Evolutionary conservation across 1,139 yeast genomes (phyloP), one percentile per base, ranked within the genome.

Genomic region (Lodderomyces elongisporus): DNA sequence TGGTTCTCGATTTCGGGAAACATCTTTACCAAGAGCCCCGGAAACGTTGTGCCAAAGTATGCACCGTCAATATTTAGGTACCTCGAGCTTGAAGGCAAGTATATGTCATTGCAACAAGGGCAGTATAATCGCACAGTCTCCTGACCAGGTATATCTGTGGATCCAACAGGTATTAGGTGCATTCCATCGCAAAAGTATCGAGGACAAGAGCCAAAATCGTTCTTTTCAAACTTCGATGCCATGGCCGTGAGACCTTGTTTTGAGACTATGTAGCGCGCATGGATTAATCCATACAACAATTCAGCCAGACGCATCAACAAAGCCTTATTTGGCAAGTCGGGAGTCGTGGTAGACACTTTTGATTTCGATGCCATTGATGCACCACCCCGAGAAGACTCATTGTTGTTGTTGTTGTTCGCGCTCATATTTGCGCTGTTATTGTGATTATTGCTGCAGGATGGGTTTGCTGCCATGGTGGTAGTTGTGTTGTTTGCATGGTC

Each of bases 211-310:
- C 99, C 98, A 56, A 91, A 91, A 47, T 84, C 88, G 52, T 82
- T 82, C 42, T 81, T 73, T 49, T 88, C 96, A 57, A 84, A 91
- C 54, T 91, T 91, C 43, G 85, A 85, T n/a, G 95, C 96, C 97
- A 91, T 89, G 25, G 85, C 78, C 39, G 89, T 85, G 39, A 91
- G 67, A 0, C 99, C 99, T 28, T 81, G 91, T 47, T 91, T 85
- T 5, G 96, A 82, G 28, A 88, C 69, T 41, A 93, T 85, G 58
- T 74, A 91, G 39, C 99, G 67, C 5, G 96, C 96, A 57, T 91
- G 99, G 35, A 93, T 89, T 42, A 91, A 67, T 1, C 98, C 98
- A 54, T 89, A 91, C 33, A 93, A 66, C 39, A 87, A 70, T 58
- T 88, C 96, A 1, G 98, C 97, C 9, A 91, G 78, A 54, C 85